phyloP scores from a whole-genome alignment of 176 grass and related monocot genomes.

The Lolium rigidum region DNA sequence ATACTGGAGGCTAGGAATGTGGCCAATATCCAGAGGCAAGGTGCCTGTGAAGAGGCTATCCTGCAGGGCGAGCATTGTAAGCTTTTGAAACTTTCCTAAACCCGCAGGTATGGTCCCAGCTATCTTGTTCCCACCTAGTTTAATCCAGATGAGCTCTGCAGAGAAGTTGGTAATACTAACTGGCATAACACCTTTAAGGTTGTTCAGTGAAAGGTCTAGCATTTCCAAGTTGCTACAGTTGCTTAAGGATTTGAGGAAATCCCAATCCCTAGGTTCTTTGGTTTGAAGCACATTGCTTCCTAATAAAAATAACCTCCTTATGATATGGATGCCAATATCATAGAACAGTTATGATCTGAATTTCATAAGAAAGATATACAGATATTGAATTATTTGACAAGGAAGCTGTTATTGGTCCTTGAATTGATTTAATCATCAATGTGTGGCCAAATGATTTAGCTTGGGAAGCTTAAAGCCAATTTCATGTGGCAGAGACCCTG shows the following conservation, averaged over 20 bases:
- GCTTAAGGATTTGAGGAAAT: slow-evolving; percentile 33
- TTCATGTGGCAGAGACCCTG: slow-evolving; percentile 22
- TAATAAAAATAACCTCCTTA: not conserved
- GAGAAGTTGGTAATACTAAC: slow-evolving; percentile 4
- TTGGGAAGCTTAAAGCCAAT: slow-evolving; percentile 30
- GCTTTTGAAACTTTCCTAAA: slow-evolving; percentile 1
- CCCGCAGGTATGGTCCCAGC: slow-evolving; percentile 10
- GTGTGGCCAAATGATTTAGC: not conserved
- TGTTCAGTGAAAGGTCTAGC: not conserved
- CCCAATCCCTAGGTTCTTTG: slow-evolving; percentile 18
- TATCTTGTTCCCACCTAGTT: not conserved
- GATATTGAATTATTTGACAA: slow-evolving; percentile 38
- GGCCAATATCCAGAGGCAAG: slow-evolving; percentile 22
- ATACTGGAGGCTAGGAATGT: not conserved
- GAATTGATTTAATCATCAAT: not conserved
- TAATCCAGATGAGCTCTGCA: not conserved
- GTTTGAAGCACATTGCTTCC: not conserved
- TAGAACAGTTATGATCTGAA: too few species aligned
- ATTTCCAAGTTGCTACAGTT: not conserved
- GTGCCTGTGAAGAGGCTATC: slow-evolving; percentile 34
- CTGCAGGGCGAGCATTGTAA: not conserved
- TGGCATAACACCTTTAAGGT: slow-evolving; percentile 34
- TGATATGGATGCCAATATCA: too few species aligned
- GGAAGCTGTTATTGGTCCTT: slow-evolving; percentile 20
- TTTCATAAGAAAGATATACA: too few species aligned